A percentile compares a stretch with the other conserved stretches of the same genome.
These are phyloP conservation scores for Penicillium sp. DNA, from an alignment of 2,329 filamentous ascomycete species.

Conservation along the genomic window DNA sequence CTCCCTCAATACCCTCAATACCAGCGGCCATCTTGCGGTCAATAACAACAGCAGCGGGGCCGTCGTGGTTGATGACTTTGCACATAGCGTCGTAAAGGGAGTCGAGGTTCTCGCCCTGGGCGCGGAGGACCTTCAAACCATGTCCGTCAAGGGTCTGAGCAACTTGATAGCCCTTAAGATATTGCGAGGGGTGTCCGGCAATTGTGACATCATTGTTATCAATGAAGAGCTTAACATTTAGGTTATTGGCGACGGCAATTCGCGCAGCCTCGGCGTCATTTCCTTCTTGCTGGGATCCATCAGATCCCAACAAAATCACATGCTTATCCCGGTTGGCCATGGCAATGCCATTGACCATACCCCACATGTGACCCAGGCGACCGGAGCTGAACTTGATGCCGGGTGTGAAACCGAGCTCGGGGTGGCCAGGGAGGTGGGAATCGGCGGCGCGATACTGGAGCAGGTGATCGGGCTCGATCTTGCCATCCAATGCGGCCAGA, in stretches of 20 bases:
- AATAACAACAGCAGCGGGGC: conserved; percentile 34
- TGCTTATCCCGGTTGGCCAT: conserved; percentile 40
- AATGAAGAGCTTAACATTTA: conserved; percentile 42
- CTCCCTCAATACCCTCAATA: conserved; percentile 38
- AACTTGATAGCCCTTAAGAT: conserved; percentile 39
- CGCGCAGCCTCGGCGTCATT: conserved; percentile 43
- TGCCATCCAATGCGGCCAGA: conserved; percentile 36
- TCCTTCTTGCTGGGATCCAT: conserved; percentile 44
- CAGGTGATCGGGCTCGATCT: conserved; percentile 41
- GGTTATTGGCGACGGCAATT: conserved; percentile 36
- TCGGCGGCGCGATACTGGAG: conserved; percentile 42
- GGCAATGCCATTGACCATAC: conserved; percentile 39
- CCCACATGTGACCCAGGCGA: conserved; percentile 43
- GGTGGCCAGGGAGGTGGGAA: conserved; percentile 42
- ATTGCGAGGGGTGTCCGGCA: conserved; percentile 41
- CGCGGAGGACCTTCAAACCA: conserved; percentile 36
- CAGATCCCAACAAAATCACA: conserved; percentile 38
- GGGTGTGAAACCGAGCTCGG: conserved; percentile 41
- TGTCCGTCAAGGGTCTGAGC: conserved; percentile 36
- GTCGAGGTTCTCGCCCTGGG: conserved; percentile 39
- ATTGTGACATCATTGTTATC: conserved; percentile 46
- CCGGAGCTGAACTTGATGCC: conserved; percentile 43
- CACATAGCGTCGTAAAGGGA: conserved; percentile 35
- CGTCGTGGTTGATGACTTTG: conserved; percentile 32
- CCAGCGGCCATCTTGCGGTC: conserved; percentile 39